Evolutionary conservation across 2,329 filamentous ascomycete species (phyloP).

Genomic region (Penicillium glabrum): DNA sequence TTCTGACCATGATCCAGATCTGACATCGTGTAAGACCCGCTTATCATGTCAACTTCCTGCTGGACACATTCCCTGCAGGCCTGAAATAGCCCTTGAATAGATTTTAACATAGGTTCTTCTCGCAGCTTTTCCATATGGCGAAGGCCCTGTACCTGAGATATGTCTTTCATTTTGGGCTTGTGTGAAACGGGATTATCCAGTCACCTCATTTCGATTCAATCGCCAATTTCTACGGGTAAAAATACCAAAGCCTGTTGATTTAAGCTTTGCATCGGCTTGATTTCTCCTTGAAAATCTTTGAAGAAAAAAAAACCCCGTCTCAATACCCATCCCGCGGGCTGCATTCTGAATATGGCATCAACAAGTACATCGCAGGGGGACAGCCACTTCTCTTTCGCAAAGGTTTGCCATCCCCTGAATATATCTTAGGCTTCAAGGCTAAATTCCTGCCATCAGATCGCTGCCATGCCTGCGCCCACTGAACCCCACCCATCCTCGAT

Average conservation of each 20-base stretch:
- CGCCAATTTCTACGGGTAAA: slow-evolving; percentile 25
- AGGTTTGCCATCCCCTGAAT: slow-evolving; percentile 53
- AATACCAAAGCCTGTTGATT: slow-evolving; percentile 25
- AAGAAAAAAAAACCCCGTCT: slow-evolving; percentile 6
- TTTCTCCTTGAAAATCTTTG: slow-evolving; percentile 23
- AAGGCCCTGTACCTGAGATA: slow-evolving; percentile 43
- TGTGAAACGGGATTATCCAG: slow-evolving; percentile 44
- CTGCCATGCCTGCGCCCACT: slow-evolving; percentile 41
- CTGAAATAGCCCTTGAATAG: neutral
- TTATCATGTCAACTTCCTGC: slow-evolving; percentile 1
- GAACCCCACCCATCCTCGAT: slow-evolving; percentile 25
- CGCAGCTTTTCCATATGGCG: slow-evolving; percentile 41
- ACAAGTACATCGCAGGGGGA: slow-evolving; percentile 29
- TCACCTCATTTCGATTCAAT: slow-evolving; percentile 37
- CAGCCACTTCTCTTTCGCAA: slow-evolving; percentile 67
- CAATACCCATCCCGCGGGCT: slow-evolving; percentile 15
- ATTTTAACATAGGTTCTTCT: slow-evolving; percentile 20
- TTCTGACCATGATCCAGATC: slow-evolving; percentile 26
- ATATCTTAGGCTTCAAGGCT: neutral
- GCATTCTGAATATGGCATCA: slow-evolving; percentile 31
- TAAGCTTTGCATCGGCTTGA: slow-evolving; percentile 12
- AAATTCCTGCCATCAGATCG: slow-evolving; percentile 34
- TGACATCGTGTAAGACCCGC: slow-evolving; percentile 24
- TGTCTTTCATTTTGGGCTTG: slow-evolving; percentile 45
- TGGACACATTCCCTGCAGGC: neutral